Evolutionary conservation across 2,329 filamentous ascomycete species (phyloP), one percentile per base, ranked within the genome.

Genomic region (Arachnopeziza araneosa): DNA sequence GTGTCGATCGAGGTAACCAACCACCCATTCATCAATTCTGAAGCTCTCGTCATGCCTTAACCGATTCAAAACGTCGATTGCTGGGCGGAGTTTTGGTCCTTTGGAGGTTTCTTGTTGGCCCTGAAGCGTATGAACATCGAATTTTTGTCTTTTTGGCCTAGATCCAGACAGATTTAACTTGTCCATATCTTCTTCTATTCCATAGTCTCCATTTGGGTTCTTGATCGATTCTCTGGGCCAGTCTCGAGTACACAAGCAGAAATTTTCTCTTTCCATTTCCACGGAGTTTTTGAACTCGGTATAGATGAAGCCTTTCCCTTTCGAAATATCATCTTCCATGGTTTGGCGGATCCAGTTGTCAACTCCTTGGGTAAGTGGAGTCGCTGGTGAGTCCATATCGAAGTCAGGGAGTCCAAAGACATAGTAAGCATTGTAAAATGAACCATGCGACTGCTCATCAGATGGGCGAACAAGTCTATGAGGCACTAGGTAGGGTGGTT

Each of bases 1-100:
- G 50, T 65, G 56, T 7, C 67, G 62, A 60, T 69, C 67, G 19
- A 57, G 7, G 49, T 69, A 69, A 1, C 67, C 67, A 44, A 69
- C 57, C 5, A 64, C 60, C 10, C 50, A 68, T 22, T 63, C 60
- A 49, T 68, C 65, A 23, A 68, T 59, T n/a, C 64, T 57, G 52
- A 62, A 68, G 3, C n/a, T 23, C 12, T 30, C 24, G 49, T 67
- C 67, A 22, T 65, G 57, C 30, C 62, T 59, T 9, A 68, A 52
- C 14, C 67, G 63, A 22, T 60, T 60, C 10, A 67, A 62, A 7
- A 67, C 55, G 44, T 66, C 63, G 2, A 57, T 24, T 1, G 63
- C 64, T 6, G 64, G 60, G 6, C 63, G 63, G 49, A 66, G 56
- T 32, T 63, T 62, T 14, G 12, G 7, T 26, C 10, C 36, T 44